Evolutionary conservation across 2,329 filamentous ascomycete species (phyloP), one percentile per base, ranked within the genome.

Genomic region (Colletotrichum chrysophilum): DNA sequence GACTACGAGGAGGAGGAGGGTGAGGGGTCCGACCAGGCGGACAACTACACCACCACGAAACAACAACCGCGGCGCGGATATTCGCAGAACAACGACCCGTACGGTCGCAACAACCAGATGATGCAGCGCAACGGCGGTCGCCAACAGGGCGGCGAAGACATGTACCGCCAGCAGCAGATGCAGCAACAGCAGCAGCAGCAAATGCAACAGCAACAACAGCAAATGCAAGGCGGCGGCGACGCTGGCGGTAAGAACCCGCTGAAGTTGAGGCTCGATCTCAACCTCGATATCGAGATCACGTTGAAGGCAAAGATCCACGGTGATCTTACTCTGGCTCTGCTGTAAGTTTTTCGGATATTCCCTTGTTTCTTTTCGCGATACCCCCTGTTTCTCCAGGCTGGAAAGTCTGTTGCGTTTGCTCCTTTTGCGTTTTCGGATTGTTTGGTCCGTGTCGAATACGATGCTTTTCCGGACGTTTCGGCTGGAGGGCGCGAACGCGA

Each of bases 261-360:
- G 16, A 78, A 79, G 66, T 75, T 77, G 73, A 70, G 74, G 68
- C 77, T 78, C 9, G 77, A 96, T 82, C 86, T 95, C 71, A 96
- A 96, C 84, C 85, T 96, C 69, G 94, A 96, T 80, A 89, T 96
- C 67, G 94, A 96, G 85, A 94, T 96, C 79, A 92, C 95, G 83
- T 87, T 96, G 70, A 95, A 95, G 87, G 94, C 94, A 24, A 93
- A 91, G 82, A 95, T 96, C 77, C 91, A 95, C 79, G 94, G 94
- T 80, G 94, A 96, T 86, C 83, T 96, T 80, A 95, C 93, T 10
- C 84, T 95, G 76, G 92, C 91, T 74, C 87, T 95, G 81, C 91
- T 94, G 94, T 95, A 89, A 79, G 86, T 85, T 43, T 21, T 32
- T 36, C 21, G 14, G 7, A 21, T 21, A 5, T 52, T 28, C 24